phyloP scores from a whole-genome alignment of 805 yeast species.

The Debaryomyces hansenii region DNA sequence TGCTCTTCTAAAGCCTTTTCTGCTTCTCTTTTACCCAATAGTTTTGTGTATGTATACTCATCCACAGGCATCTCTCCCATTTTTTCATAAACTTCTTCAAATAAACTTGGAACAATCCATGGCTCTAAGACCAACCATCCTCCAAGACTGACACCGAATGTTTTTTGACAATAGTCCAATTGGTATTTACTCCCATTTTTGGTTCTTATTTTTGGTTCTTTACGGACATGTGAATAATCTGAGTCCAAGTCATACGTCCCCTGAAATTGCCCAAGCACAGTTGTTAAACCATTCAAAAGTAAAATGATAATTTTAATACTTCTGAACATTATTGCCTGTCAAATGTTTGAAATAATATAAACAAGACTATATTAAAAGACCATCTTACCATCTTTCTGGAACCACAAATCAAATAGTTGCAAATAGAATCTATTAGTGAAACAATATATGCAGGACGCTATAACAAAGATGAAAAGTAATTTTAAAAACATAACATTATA shows the following conservation, averaged over 20 bases:
- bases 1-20: constrained; percentile 44
- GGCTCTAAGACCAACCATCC: constrained; percentile 78
- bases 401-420: background rate
- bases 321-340: background rate
- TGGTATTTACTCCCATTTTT: background rate
- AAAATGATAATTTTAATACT: background rate
- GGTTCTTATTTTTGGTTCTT: background rate
- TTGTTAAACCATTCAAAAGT: background rate
- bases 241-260: background rate
- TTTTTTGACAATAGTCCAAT: constrained; percentile 2
- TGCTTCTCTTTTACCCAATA: constrained; percentile 50
- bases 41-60: constrained; percentile 54
- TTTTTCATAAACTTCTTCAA: constrained; percentile 32
- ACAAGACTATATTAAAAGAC: no score
- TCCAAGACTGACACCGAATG: constrained; percentile 42
- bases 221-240: background rate
- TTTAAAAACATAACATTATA: background rate
- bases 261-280: background rate
- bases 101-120: constrained; percentile 65
- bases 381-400: background rate
- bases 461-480: background rate
- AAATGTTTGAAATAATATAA: no score
- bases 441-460: background rate
- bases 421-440: background rate
- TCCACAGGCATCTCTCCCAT: constrained; percentile 50